Conservation (phyloP, 2,329 filamentous ascomycete genomes). For the Pyrenophora tritici-repentis region DNA sequence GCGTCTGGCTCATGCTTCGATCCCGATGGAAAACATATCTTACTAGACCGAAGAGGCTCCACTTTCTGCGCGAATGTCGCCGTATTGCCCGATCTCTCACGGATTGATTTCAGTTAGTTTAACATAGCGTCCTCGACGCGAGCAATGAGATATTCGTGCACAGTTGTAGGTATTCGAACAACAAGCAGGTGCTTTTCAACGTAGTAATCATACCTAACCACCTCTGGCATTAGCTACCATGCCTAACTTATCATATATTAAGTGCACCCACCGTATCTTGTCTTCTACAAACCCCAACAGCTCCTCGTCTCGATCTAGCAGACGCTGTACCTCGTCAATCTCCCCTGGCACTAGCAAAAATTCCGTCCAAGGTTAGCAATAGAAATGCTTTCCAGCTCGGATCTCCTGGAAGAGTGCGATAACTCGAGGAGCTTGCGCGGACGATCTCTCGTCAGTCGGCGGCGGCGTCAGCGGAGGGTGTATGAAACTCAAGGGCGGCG, state of each 20-base stretch:
- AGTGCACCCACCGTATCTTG: conserved; percentile 22
- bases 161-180: conserved; percentile 27
- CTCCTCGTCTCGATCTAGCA: conserved; percentile 16
- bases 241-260: conserved; percentile 1
- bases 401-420: conserved; percentile 26
- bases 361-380: conserved; percentile 16
- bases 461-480: conserved; percentile 26
- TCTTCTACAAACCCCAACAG: conserved; percentile 20
- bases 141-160: conserved; percentile 27
- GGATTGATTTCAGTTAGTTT: conserved; percentile 25
- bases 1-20: conserved; percentile 30
- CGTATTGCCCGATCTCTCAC: conserved; percentile 14
- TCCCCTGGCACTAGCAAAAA: conserved; percentile 25
- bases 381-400: conserved; percentile 18
- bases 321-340: conserved; percentile 18
- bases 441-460: conserved; percentile 22
- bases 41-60: conserved; percentile 13
- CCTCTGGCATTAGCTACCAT: conserved; percentile 9
- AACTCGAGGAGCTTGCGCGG: conserved; percentile 18
- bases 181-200: conserved; percentile 12
- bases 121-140: conserved; percentile 23
- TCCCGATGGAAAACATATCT: conserved; percentile 4
- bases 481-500: conserved; percentile 22
- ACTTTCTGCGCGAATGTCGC: conserved; percentile 31
- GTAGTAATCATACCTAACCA: conserved; percentile 27